Evolutionary conservation across 2,329 filamentous ascomycete species (phyloP), one percentile per base, ranked within the genome.

Genomic region (Colletotrichum tropicale): DNA sequence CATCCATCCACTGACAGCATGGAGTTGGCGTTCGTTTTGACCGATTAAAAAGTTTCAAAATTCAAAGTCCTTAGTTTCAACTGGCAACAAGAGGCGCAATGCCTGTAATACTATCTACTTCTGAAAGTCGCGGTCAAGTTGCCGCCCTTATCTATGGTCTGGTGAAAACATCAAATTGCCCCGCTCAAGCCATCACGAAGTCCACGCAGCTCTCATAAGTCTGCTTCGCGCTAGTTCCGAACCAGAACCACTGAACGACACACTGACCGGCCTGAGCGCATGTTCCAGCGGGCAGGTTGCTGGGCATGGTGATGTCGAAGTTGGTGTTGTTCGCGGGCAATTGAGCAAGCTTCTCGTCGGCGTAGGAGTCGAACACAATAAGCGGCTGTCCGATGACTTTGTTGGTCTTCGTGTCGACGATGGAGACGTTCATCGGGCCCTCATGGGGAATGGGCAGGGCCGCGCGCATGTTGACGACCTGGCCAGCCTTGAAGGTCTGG

Each of bases 331-430:
- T 87, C 36, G 83, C 79, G 12, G 83, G 82, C 38, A 87, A 76
- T 34, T 79, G 79, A 15, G 81, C 64, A 73, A 84, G 80, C 16
- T 66, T 80, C 79, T 87, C 86, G 73, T 89, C 84, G 32, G 90
- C 91, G 79, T 92, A 93, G 78, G 84, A 84, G 78, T 87, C 85
- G 82, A 90, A 93, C 77, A 85, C 86, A 76, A 89, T 90, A 77
- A 93, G 84, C 16, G 88, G 87, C 64, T 82, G 75, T 38, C 90
- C 90, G 30, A 93, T 85, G 75, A 91, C 82, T 30, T 81, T 84
- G 84, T 91, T 89, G 78, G 86, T 87, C 48, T 85, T 83, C 13
- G 88, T 89, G 79, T 89, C 86, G 78, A 93, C 87, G 66, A 93
- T 86, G 21, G 88, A 91, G 52, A 93, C 89, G 81, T 93, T 93